Evolutionary conservation across 495 filamentous ascomycete species (phyloP).

Genomic region (Polyplosphaeria fusca): DNA sequence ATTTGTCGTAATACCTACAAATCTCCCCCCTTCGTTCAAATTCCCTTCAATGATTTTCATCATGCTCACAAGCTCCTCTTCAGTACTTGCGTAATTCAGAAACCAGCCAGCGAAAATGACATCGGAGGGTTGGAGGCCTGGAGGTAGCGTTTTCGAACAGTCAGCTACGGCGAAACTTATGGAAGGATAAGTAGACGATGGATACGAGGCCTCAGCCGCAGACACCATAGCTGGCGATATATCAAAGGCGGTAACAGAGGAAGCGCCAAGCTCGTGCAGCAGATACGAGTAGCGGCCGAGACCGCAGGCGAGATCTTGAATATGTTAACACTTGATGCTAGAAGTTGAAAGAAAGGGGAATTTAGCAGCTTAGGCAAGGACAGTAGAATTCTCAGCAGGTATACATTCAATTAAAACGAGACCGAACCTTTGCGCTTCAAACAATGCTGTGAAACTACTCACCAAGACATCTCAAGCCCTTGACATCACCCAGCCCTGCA

Average conservation of each 20-base stretch:
- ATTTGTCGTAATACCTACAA: conserved; percentile 27
- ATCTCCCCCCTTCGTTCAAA: conserved; percentile 11
- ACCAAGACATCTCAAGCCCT: conserved; percentile 18
- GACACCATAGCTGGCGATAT: conserved; percentile 27
- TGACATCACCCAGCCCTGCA: conserved; percentile 12
- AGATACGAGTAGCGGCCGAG: conserved; percentile 24
- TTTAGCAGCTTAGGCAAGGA: too few relatives aligned
- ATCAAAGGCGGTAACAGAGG: conserved; percentile 21
- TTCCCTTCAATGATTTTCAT: conserved; percentile 17
- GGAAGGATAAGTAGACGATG: background rate
- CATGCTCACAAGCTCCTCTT: conserved; percentile 11
- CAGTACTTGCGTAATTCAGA: conserved; percentile 26
- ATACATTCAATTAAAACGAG: too few relatives aligned
- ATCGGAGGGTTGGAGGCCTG: conserved; percentile 12
- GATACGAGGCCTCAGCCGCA: conserved; percentile 14
- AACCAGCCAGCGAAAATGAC: conserved; percentile 32
- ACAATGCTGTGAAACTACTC: background rate
- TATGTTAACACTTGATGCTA: too few relatives aligned
- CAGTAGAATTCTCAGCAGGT: too few relatives aligned
- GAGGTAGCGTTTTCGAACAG: conserved; percentile 14
- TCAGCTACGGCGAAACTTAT: conserved; percentile 26
- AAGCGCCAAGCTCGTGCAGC: conserved; percentile 16
- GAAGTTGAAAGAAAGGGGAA: too few relatives aligned
- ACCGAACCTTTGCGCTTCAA: too few relatives aligned
- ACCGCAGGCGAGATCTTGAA: conserved; percentile 29